These are phyloP conservation scores for Blastobotrys americana DNA, from an alignment of 805 yeast genomes.

Conservation along the genomic window DNA sequence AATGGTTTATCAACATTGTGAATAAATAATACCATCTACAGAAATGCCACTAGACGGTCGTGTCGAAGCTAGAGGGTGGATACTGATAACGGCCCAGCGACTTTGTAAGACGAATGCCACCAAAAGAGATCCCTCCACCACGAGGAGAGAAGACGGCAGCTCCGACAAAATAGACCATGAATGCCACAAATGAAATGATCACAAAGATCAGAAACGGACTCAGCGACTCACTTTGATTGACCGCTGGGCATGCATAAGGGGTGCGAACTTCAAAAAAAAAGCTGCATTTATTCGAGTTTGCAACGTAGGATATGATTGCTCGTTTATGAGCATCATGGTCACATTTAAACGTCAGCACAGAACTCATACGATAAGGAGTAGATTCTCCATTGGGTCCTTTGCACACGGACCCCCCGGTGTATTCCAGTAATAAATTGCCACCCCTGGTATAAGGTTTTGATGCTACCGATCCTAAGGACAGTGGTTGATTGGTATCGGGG, in stretches of 20 bases:
- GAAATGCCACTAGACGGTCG: too few relatives aligned
- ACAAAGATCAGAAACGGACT: slow-evolving; percentile 49
- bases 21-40: too few relatives aligned
- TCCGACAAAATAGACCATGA: slow-evolving; percentile 30
- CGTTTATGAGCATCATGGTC: slow-evolving; percentile 59
- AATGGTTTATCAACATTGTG: too few relatives aligned
- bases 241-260: slow-evolving; percentile 79
- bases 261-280: slow-evolving; percentile 81
- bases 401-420: slow-evolving; percentile 52
- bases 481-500: slow-evolving; percentile 32
- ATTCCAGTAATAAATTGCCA: slow-evolving; percentile 59
- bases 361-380: slow-evolving; percentile 45
- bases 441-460: slow-evolving; percentile 64
- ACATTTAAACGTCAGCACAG: slow-evolving; percentile 66
- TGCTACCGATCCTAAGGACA: slow-evolving; percentile 49
- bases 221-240: slow-evolving; percentile 53
- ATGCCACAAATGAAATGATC: slow-evolving; percentile 42
- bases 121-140: not conserved
- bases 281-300: slow-evolving; percentile 67
- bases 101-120: not conserved
- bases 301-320: slow-evolving; percentile 63
- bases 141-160: slow-evolving; percentile 6
- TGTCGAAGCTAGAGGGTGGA: too few relatives aligned
- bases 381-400: slow-evolving; percentile 39
- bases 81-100: too few relatives aligned